Percentiles rank a stretch among this genome's conserved stretches.
These are phyloP conservation scores for Candida insectalens DNA, from an alignment of 805 yeast genomes.

Conservation along the genomic window DNA sequence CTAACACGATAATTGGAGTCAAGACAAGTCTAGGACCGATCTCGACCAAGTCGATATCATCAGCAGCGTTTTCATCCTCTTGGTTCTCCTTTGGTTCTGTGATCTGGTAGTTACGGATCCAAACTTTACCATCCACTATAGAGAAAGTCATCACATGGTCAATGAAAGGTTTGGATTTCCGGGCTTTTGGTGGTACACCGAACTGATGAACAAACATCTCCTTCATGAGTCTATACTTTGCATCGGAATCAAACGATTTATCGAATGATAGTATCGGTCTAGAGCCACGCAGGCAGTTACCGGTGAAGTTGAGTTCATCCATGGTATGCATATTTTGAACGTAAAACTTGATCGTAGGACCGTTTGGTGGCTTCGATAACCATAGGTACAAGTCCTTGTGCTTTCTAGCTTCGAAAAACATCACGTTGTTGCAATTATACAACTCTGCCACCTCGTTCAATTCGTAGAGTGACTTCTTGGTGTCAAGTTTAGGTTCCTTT, in stretches of 20 bases:
- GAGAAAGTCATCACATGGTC: conserved; percentile 94
- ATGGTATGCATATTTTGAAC: conserved; percentile 92
- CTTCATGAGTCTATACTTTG: conserved; percentile 65
- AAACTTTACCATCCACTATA: conserved; percentile 84
- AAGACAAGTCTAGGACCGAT: conserved; percentile 95
- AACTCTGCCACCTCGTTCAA: conserved; percentile 93
- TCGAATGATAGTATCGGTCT: conserved; percentile 91
- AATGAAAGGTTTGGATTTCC: conserved; percentile 88
- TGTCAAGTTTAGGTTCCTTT: conserved; percentile 92
- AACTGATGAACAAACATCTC: conserved; percentile 75
- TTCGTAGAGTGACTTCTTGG: conserved; percentile 79
- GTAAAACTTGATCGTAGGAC: conserved; percentile 91
- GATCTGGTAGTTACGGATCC: conserved; percentile 94
- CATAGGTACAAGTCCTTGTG: conserved; percentile 92
- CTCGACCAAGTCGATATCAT: conserved; percentile 65
- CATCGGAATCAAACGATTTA: conserved; percentile 58
- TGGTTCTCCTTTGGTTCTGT: conserved; percentile 51
- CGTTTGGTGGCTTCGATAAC: conserved; percentile 95
- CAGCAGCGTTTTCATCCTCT: conserved; percentile 26
- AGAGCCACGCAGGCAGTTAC: conserved; percentile 91
- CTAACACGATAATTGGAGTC: conserved; percentile 83
- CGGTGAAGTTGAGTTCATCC: conserved; percentile 93
- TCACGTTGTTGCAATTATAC: conserved; percentile 91
- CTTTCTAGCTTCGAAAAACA: conserved; percentile 92
- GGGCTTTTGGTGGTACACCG: conserved; percentile 92